phyloP scores from a whole-genome alignment of 2,329 filamentous ascomycete species.

The Fusarium azukiicola region DNA sequence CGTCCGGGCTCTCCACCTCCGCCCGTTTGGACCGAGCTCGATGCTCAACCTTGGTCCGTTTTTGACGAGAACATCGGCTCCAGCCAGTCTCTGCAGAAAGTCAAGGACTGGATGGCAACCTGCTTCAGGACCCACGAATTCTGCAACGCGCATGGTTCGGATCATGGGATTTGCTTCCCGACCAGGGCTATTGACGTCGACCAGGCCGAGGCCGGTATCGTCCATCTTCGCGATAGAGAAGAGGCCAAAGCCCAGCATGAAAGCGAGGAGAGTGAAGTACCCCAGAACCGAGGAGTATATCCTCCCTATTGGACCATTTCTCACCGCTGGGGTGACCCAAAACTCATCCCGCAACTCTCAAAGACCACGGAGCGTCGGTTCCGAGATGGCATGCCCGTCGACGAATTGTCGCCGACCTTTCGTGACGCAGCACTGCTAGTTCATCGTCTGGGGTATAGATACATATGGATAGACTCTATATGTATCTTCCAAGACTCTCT shows the following conservation, averaged over 20 bases:
- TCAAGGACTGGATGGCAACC: background rate
- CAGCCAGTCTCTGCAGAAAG: background rate
- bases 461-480: background rate
- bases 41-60: background rate
- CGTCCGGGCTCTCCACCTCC: background rate
- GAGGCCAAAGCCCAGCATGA: background rate
- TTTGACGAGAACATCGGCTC: background rate
- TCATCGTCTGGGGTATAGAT: background rate
- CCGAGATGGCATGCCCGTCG: background rate
- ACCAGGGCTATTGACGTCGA: background rate
- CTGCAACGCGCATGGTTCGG: background rate
- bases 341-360: background rate
- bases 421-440: background rate
- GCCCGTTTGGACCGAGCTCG: background rate
- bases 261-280: rapidly evolving
- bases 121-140: background rate
- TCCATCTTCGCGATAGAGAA: background rate
- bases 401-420: background rate
- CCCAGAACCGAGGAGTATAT: background rate
- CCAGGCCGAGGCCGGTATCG: background rate
- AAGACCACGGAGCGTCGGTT: background rate
- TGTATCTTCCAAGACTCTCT: background rate
- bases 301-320: background rate
- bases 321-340: background rate
- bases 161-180: background rate